These are phyloP conservation scores for Apophysomyces ossiformis DNA, from an alignment of 371 early-diverging fungal genomes.

Conservation along the genomic window DNA sequence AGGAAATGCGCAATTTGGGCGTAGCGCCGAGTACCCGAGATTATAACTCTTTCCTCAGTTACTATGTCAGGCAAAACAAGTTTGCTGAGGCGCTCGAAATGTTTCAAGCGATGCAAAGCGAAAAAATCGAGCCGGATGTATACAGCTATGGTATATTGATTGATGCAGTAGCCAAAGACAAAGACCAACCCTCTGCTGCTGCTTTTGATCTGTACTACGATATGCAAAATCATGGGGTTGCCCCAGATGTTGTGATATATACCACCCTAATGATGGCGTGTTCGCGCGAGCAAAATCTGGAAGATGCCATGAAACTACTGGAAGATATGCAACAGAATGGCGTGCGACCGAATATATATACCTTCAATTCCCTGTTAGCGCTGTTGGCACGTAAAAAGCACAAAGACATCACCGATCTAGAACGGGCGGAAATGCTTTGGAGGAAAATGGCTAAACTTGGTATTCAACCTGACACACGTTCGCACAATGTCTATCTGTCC, in stretches of 20 bases:
- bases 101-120: constrained; percentile 32
- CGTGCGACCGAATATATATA: constrained; percentile 38
- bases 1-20: constrained; percentile 24
- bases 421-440: constrained; percentile 26
- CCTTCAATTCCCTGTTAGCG: constrained; percentile 39
- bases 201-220: constrained; percentile 42
- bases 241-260: constrained; percentile 36
- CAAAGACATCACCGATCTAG: constrained; percentile 14
- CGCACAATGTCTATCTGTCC: constrained; percentile 40
- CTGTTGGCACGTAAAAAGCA: constrained; percentile 22
- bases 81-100: constrained; percentile 38
- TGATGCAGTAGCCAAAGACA: constrained; percentile 41
- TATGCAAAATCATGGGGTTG: constrained; percentile 33
- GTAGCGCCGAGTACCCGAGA: constrained; percentile 18
- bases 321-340: constrained; percentile 36
- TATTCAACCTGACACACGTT: constrained; percentile 40
- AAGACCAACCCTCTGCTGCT: constrained; percentile 16
- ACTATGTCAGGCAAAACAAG: constrained; percentile 32
- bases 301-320: constrained; percentile 29
- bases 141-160: constrained; percentile 46
- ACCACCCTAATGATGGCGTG: constrained; percentile 37
- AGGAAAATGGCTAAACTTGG: constrained; percentile 27
- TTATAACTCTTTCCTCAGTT: constrained; percentile 37
- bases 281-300: constrained; percentile 21
- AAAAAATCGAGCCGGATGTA: constrained; percentile 27